A percentile compares a stretch with the other conserved stretches of the same genome.
These are phyloP conservation scores for Nitzschia palea DNA, from an alignment of 108 stramenopile genomes.

Conservation along the genomic window DNA sequence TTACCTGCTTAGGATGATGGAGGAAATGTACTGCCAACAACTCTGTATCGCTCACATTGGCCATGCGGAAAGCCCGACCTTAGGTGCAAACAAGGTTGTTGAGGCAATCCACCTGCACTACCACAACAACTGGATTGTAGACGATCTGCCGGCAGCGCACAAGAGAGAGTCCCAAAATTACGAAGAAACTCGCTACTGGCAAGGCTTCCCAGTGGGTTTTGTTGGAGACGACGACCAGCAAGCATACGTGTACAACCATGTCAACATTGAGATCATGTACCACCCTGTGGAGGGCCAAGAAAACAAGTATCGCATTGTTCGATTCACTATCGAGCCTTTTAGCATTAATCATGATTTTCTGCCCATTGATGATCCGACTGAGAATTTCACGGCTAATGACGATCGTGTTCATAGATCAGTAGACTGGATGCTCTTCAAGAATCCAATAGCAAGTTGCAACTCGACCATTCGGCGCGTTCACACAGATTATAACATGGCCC, in stretches of 20 bases:
- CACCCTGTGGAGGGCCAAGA: slow-evolving; percentile 82
- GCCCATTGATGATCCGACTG: slow-evolving; percentile 45
- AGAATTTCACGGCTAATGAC: slow-evolving; percentile 40
- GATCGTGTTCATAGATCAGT: not conserved
- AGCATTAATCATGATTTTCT: slow-evolving; percentile 90
- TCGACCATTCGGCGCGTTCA: slow-evolving; percentile 36
- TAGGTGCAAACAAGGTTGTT: slow-evolving; percentile 73
- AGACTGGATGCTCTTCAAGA: slow-evolving; percentile 51
- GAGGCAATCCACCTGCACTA: slow-evolving; percentile 90
- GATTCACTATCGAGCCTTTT: slow-evolving; percentile 94
- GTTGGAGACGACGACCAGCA: slow-evolving; percentile 58
- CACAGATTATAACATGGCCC: slow-evolving; percentile 77
- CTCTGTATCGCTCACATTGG: slow-evolving; percentile 85
- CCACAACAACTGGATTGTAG: slow-evolving; percentile 97
- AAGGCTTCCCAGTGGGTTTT: slow-evolving; percentile 94
- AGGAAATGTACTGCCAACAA: slow-evolving; percentile 91
- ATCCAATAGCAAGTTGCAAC: slow-evolving; percentile 70
- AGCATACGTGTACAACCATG: slow-evolving; percentile 93
- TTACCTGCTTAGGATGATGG: slow-evolving; percentile 92
- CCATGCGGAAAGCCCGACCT: too few relatives aligned
- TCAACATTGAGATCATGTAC: slow-evolving; percentile 91
- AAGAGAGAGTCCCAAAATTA: slow-evolving; percentile 65
- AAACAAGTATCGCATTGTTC: slow-evolving; percentile 81
- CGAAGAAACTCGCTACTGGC: slow-evolving; percentile 74
- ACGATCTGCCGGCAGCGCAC: slow-evolving; percentile 89